Evolutionary conservation across 176 grass and related monocot species (phyloP).

Genomic region (Themeda triandra): DNA sequence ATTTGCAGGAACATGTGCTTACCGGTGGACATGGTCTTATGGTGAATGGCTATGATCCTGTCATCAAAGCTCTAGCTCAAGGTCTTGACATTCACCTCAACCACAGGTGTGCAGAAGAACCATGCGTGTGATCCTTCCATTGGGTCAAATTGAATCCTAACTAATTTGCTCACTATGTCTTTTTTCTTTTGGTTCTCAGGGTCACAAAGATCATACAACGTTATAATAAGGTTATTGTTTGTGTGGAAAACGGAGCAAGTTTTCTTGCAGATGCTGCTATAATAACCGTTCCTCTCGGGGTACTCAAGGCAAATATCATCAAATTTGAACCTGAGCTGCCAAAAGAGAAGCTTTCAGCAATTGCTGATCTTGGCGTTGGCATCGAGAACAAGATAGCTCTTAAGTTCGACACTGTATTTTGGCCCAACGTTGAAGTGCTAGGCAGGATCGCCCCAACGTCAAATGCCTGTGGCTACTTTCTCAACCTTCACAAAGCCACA

Average conservation of each 20-base stretch:
- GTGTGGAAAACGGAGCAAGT: constrained; percentile 64
- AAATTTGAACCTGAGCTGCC: constrained; percentile 91
- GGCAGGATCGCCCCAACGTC: constrained; percentile 68
- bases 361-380: constrained; percentile 79
- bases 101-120: constrained; percentile 59
- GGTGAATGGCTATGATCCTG: constrained; percentile 96
- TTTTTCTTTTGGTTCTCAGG: constrained; percentile 37
- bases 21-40: constrained; percentile 97
- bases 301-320: constrained; percentile 92
- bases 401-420: constrained; percentile 69
- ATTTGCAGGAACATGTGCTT: constrained; percentile 94
- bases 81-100: constrained; percentile 85
- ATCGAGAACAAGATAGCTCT: constrained; percentile 97
- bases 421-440: constrained; percentile 94
- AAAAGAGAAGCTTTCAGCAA: constrained; percentile 79
- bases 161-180: background rate
- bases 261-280: constrained; percentile 87
- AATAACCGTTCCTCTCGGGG: constrained; percentile 90
- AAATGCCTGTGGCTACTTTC: constrained; percentile 90
- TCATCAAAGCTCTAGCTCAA: constrained; percentile 86
- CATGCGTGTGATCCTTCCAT: background rate
- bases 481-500: constrained; percentile 94
- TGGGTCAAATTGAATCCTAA: background rate
- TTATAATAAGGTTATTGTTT: constrained; percentile 79
- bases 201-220: constrained; percentile 78